Evolutionary conservation across 2,329 filamentous ascomycete species (phyloP), one percentile per base, ranked within the genome.

Genomic region (Trichoderma koningiopsis): DNA sequence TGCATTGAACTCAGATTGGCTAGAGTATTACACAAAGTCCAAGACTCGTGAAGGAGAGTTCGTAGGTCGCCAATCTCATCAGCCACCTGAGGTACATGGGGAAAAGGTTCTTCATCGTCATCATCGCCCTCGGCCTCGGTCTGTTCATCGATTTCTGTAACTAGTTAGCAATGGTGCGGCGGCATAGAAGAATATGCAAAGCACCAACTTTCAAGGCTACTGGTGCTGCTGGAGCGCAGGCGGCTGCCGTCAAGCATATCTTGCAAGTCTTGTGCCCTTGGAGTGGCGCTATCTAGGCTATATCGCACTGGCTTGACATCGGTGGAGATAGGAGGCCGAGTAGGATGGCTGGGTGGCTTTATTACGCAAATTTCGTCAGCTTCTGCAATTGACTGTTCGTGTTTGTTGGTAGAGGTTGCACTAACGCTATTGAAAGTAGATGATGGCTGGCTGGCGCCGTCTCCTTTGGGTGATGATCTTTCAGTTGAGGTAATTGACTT

Each of bases 11-110:
- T 97, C 22, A 97, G 84, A 72, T 88, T 92, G 27, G 93, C 93
- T 37, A 97, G 83, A 0, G 94, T 97, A 76, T 97, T 97, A 82
- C 94, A 97, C 16, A 97, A 83, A 0, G 91, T 96, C 94, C 94
- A 97, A 79, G 94, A 97, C 81, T 97, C 93, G 71, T 91, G 88
- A 19, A 97, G 84, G 2, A 94, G 93, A 35, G 88, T 88, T 71
- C 88, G 88, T n/a, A 97, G 82, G 8, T 91, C 90, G 31, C 81
- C 83, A 29, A 92, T 83, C 74, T 93, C 90, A 62, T 85, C 83
- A 68, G 88, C 53, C 31, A 67, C 60, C 24, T 57, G 61, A 10
- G 53, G 60, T 14, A 58, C 61, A 14, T 69, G 49, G 13, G 61
- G 49, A 24, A 64, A 59, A 40, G 82, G 81, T 22, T 82, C 79